A percentile compares a stretch with the other conserved stretches of the same genome.
These are phyloP conservation scores for Cyathus olla DNA, from an alignment of 1,284 basidiomycete species.

Conservation along the genomic window DNA sequence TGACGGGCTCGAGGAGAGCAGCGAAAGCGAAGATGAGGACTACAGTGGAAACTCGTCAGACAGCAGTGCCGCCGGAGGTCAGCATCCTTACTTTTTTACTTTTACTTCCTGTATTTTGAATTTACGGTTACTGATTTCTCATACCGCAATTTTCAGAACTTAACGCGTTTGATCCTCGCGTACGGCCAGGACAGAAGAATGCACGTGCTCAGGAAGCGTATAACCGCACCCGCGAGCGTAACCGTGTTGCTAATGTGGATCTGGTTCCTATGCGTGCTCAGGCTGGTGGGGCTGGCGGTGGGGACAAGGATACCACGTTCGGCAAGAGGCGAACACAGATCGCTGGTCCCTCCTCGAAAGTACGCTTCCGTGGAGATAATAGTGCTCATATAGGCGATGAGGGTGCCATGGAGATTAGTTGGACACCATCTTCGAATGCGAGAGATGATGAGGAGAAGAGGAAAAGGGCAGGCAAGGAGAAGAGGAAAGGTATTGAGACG, in stretches of 20 bases:
- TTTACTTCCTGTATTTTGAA: constrained; percentile 1
- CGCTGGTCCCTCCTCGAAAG: constrained; percentile 11
- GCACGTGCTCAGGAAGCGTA: constrained; percentile 57
- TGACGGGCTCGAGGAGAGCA: constrained; percentile 67
- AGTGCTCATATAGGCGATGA: constrained; percentile 39
- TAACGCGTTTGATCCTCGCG: constrained; percentile 55
- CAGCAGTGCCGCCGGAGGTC: constrained; percentile 58
- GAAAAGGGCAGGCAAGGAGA: constrained; percentile 32
- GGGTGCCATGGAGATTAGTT: constrained; percentile 75
- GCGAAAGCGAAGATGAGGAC: constrained; percentile 59
- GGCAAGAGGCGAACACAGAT: constrained; percentile 68
- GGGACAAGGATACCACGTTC: constrained; percentile 70
- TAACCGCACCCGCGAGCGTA: constrained; percentile 51
- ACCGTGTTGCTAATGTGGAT: constrained; percentile 60
- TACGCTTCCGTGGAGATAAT: constrained; percentile 17
- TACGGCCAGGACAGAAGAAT: constrained; percentile 58
- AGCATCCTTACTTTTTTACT: constrained; percentile 17
- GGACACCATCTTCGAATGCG: constrained; percentile 62
- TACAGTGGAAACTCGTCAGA: constrained; percentile 37
- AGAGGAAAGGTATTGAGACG: constrained; percentile 75
- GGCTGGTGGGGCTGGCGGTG: constrained; percentile 39
- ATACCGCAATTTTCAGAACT: constrained; percentile 49
- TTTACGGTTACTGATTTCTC: constrained; percentile 5
- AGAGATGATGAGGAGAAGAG: constrained; percentile 43
- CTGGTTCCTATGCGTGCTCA: constrained; percentile 71